Base-by-base conservation (phyloP, 768 basidiomycete genomes). In the Tylopilus sp. region DNA sequence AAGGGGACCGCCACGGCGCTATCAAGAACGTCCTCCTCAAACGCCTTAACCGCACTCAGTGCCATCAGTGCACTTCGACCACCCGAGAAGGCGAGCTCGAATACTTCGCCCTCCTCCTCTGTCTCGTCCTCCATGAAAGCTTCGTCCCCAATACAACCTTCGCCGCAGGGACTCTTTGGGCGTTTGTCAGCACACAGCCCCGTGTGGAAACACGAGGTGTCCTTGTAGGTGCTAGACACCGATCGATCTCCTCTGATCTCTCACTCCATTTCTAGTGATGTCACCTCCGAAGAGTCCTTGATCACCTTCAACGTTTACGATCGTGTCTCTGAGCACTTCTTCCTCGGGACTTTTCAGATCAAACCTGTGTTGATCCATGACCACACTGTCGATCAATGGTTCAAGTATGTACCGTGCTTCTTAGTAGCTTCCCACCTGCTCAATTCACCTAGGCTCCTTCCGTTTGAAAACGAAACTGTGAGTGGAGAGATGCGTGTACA, bases 131-230 rank as follows among this genome's bases (percentile, higher is more conserved):
- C 76, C n/a, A 60, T 50, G 38, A 74, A 69, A 58, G 68, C 21
- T 59, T 73, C 57, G 64, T 73, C 63, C 2, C 56, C 64, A 23
- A 51, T 40, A 47, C 47, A 51, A 51, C 55, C 67, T 15, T 47
- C 72, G 31, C 62, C 62, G 1, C 76, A 75, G 44, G 69, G 75
- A 6, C 77, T 88, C 47, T 86, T 90, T 60, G 79, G 81, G 53
- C 77, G 83, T 45, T 69, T 82, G 33, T 85, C 83, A 18, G 79
- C 90, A 50, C 80, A 91, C 64, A 98, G 93, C 74, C 95, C 97
- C 11, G 86, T 95, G 20, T 99, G 97, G 97, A 99, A 99, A 73
- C 95, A 98, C 68, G 89, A 98, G 69, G 97, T 98, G 30, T 86
- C 91, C 40, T 99, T 99, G 95, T 98, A 71, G 71, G 95, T 79